Conservation (phyloP, 2,329 filamentous ascomycete species). For the Aspergillus floridensis region DNA sequence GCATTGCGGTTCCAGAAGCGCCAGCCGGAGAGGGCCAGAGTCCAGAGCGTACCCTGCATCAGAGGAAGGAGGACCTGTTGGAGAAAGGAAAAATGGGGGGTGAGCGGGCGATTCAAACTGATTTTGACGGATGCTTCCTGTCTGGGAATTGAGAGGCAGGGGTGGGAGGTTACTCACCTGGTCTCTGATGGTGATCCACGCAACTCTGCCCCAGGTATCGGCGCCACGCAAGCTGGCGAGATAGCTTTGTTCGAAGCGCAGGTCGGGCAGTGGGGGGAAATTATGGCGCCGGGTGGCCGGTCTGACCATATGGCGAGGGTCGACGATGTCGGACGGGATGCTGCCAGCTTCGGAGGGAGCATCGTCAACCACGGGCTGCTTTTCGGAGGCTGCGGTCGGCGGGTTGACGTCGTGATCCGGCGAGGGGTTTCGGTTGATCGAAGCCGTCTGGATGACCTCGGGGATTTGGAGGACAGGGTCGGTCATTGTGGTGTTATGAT, state of each 20-base stretch:
- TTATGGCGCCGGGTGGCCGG: constrained; percentile 37
- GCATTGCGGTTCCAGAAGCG: constrained; percentile 81
- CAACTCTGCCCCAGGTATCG: constrained; percentile 74
- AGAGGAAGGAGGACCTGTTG: constrained; percentile 79
- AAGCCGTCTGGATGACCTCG: constrained; percentile 75
- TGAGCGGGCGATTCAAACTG: background rate
- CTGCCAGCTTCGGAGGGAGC: constrained; percentile 41
- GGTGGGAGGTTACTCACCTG: constrained; percentile 58
- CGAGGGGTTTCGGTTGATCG: constrained; percentile 71
- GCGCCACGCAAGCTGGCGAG: constrained; percentile 81
- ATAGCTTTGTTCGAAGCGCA: constrained; percentile 98
- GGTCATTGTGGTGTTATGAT: constrained; percentile 46
- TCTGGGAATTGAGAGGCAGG: background rate
- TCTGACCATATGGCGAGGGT: constrained; percentile 35
- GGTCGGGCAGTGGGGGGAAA: constrained; percentile 74
- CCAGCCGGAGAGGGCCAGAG: constrained; percentile 81
- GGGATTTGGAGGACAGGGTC: constrained; percentile 66
- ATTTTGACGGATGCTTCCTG: background rate
- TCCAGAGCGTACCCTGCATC: constrained; percentile 85
- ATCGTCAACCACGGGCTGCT: constrained; percentile 60
- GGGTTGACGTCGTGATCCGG: constrained; percentile 75
- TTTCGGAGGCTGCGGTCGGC: constrained; percentile 68
- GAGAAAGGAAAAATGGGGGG: background rate
- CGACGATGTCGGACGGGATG: constrained; percentile 49
- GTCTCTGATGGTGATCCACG: constrained; percentile 81